phyloP scores from a whole-genome alignment of 2,329 filamentous ascomycete species.

The Juglanconis sp. region DNA sequence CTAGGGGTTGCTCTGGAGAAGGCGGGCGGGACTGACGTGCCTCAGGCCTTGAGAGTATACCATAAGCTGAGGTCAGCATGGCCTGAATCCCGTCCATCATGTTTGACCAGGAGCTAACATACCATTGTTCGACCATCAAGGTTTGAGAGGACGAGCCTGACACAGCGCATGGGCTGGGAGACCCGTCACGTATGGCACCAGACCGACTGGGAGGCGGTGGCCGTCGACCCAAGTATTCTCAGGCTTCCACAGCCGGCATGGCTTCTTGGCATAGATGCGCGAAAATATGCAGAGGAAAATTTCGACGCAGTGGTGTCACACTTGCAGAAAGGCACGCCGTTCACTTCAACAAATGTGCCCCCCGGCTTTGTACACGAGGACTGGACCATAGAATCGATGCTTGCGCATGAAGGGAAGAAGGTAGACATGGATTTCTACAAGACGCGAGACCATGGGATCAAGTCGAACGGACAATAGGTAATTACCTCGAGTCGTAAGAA shows the following conservation, averaged over 20 bases:
- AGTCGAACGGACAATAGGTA: too few relatives aligned
- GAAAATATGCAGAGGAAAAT: neutral
- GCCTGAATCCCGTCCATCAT: neutral
- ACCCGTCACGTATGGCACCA: slow-evolving; percentile 1
- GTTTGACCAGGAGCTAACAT: neutral
- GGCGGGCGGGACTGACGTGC: neutral
- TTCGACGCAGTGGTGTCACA: neutral
- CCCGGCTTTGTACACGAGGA: neutral
- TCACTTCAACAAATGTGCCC: neutral
- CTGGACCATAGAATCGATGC: slow-evolving; percentile 6
- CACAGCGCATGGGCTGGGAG: slow-evolving; percentile 2
- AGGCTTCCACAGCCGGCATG: neutral
- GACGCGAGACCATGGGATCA: neutral
- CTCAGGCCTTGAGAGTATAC: neutral
- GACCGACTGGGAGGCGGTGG: neutral
- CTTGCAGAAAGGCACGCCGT: neutral
- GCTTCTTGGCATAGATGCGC: neutral
- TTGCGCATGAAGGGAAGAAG: neutral
- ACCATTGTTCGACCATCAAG: neutral
- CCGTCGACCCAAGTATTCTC: neutral
- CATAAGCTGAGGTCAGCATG: neutral
- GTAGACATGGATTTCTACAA: neutral
- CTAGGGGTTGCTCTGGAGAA: neutral
- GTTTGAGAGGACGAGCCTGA: neutral
- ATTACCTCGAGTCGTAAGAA: too few relatives aligned